Percentiles rank a stretch among this genome's conserved stretches.
Conservation (phyloP, 2,329 filamentous ascomycete species). For the Trichoderma lentiforme region DNA sequence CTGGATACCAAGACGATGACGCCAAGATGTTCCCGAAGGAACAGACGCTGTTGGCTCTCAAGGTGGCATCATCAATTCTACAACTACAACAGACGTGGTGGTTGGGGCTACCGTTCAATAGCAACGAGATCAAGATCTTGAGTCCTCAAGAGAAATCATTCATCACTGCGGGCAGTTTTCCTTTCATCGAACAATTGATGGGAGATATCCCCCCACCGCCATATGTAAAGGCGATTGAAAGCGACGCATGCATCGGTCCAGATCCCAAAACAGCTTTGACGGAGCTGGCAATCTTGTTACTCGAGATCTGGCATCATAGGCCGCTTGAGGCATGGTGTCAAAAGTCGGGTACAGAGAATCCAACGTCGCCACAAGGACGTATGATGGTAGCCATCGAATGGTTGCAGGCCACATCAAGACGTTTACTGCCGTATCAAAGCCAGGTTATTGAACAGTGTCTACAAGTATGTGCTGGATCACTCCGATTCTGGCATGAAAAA, state of each 20-base stretch:
- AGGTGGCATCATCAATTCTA: not conserved
- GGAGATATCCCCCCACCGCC: not conserved
- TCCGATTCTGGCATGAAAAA: not conserved
- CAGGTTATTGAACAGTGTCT: not conserved
- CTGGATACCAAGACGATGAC: not conserved
- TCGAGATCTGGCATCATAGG: conserved; percentile 9
- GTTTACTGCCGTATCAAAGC: not conserved
- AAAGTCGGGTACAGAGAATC: not conserved
- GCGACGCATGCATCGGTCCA: not conserved
- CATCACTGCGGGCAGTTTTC: not conserved
- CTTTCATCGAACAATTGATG: not conserved
- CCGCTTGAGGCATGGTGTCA: not conserved
- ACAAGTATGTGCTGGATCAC: not conserved
- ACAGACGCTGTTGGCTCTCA: not conserved
- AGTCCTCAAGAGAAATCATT: not conserved
- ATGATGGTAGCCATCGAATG: not conserved
- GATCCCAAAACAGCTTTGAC: conserved; percentile 1
- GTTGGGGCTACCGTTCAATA: not conserved
- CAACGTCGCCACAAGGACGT: not conserved
- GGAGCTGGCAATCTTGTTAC: not conserved
- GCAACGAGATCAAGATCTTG: not conserved
- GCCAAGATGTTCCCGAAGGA: not conserved
- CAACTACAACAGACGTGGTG: not conserved
- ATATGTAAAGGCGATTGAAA: not conserved
- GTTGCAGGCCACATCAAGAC: not conserved